phyloP scores from a whole-genome alignment of 176 grass and related monocot species.

The Elymus sibiricus region DNA sequence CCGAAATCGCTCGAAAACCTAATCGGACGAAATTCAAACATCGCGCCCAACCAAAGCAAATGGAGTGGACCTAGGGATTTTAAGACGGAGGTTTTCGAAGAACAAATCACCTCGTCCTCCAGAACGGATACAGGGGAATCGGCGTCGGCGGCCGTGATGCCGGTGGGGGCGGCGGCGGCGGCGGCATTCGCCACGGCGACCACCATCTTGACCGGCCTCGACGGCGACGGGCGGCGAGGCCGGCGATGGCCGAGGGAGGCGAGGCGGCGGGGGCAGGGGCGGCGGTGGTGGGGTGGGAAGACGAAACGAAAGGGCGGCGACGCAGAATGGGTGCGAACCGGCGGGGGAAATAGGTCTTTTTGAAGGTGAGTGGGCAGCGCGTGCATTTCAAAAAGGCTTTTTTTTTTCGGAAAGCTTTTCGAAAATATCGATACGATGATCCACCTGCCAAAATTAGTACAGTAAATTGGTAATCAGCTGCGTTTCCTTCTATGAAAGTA shows the following conservation, averaged over 20 bases:
- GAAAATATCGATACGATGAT: not conserved
- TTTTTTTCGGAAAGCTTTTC: not conserved
- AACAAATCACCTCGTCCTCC: slow-evolving; percentile 67
- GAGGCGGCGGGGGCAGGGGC: not conserved
- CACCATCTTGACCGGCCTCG: not conserved
- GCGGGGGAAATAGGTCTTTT: not conserved
- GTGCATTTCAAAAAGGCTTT: not conserved
- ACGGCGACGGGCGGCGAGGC: not conserved
- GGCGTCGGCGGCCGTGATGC: slow-evolving; percentile 12
- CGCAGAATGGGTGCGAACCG: not conserved
- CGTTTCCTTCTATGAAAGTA: not conserved
- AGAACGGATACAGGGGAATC: slow-evolving; percentile 86
- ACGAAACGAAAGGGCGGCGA: not conserved
- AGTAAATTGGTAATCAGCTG: not conserved
- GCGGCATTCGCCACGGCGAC: slow-evolving; percentile 23
- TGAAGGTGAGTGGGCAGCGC: not conserved
- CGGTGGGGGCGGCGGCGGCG: not conserved
- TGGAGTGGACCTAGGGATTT: not conserved
- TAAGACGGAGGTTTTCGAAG: not conserved
- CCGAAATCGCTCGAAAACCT: not conserved
- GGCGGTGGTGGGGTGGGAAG: not conserved
- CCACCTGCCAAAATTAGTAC: not conserved
- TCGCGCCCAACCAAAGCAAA: not conserved
- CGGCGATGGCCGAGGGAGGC: not conserved
- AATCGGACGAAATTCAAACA: not conserved